phyloP scores from a whole-genome alignment of 148 eudicot species.

The Amaranthus hypochondriacus region DNA sequence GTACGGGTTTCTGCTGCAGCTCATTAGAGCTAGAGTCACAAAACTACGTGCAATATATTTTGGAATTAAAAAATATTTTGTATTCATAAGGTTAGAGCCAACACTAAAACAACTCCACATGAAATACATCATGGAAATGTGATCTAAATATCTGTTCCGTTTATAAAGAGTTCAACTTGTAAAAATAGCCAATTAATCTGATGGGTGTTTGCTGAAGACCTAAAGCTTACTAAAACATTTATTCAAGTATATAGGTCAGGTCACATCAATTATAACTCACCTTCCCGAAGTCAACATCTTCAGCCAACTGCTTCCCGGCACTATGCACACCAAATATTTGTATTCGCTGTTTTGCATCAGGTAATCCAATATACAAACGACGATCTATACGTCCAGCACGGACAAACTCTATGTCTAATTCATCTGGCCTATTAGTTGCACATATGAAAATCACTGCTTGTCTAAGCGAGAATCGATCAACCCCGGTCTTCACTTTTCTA shows the following conservation, averaged over 20 bases:
- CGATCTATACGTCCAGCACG: slow-evolving; percentile 90
- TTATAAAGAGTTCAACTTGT: neutral
- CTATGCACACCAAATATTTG: slow-evolving; percentile 89
- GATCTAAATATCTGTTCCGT: neutral
- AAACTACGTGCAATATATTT: neutral
- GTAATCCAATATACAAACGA: slow-evolving; percentile 80
- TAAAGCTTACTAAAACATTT: neutral
- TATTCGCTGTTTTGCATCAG: slow-evolving; percentile 83
- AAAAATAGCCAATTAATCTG: neutral
- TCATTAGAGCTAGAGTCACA: neutral
- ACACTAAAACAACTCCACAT: neutral
- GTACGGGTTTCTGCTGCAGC: neutral
- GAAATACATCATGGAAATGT: neutral
- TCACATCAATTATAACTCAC: slow-evolving; percentile 26
- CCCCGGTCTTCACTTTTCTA: slow-evolving; percentile 84
- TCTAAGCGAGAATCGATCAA: slow-evolving; percentile 74
- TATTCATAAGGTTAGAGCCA: neutral
- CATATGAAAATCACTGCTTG: slow-evolving; percentile 92
- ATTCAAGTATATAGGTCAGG: neutral
- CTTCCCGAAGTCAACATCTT: slow-evolving; percentile 81
- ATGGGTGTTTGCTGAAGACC: neutral
- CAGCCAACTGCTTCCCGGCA: slow-evolving; percentile 69
- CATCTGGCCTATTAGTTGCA: slow-evolving; percentile 96
- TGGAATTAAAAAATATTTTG: neutral
- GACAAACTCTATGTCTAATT: slow-evolving; percentile 71